Conservation (phyloP, 352 stramenopile species). For the Thalassiosira allenii region DNA sequence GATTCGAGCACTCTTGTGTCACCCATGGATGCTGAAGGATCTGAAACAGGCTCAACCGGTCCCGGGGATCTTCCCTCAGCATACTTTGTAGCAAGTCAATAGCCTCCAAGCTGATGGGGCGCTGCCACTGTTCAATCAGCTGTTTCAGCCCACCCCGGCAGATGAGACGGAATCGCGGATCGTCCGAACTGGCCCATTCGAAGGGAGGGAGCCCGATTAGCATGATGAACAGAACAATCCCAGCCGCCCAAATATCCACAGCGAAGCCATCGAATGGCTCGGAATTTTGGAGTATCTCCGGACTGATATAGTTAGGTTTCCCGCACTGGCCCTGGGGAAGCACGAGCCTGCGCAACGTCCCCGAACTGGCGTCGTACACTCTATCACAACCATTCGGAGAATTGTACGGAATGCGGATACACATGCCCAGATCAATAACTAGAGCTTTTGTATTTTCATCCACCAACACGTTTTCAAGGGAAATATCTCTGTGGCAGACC, state of each 20-base stretch:
- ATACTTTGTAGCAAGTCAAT: conserved; percentile 80
- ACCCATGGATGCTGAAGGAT: conserved; percentile 79
- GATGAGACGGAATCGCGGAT: conserved; percentile 90
- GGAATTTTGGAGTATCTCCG: conserved; percentile 88
- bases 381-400: conserved; percentile 34
- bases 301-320: conserved; percentile 95
- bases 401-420: conserved; percentile 76
- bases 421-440: conserved; percentile 89
- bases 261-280: conserved; percentile 90
- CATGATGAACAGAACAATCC: conserved; percentile 94
- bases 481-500: conserved; percentile 91
- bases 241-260: conserved; percentile 93
- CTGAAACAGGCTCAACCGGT: conserved; percentile 68
- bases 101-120: conserved; percentile 47
- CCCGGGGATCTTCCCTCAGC: conserved; percentile 69
- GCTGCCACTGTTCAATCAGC: conserved; percentile 70
- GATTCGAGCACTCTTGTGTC: conserved; percentile 34
- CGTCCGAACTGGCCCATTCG: conserved; percentile 88
- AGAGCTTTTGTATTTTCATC: conserved; percentile 75
- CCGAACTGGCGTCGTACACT: conserved; percentile 40
- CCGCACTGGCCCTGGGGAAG: conserved; percentile 80
- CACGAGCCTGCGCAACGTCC: conserved; percentile 62
- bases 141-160: conserved; percentile 56
- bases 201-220: conserved; percentile 92
- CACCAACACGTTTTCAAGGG: conserved; percentile 95